Evolutionary conservation across 2,329 filamentous ascomycete genomes (phyloP), one percentile per base, ranked within the genome.

Genomic region (Aspergillus luchuensis): DNA sequence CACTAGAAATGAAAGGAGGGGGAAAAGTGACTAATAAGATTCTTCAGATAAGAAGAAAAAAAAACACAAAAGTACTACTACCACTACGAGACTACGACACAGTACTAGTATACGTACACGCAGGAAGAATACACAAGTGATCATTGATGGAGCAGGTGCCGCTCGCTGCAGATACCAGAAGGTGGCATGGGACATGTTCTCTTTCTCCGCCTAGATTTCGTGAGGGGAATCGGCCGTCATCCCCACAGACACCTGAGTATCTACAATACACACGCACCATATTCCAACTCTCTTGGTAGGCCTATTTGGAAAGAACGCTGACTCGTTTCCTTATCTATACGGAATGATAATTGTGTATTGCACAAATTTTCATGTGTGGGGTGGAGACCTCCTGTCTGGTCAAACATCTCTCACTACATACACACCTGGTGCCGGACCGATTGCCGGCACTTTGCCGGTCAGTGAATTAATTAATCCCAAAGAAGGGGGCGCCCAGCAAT

Each of bases 391-490:
- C 30, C 30, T 36, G 33, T 36, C 33, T 36, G 41, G 21, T 11
- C 41, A 23, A 21, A 17, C 17, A 21, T 11, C 39, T 28, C 25
- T 28, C 7, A 28, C 7, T 28, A 19, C 39, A 43, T 28, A 6
- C 13, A 38, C 56, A 54, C 23, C 52, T 60, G 59, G 57, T 66
- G 61, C 62, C 56, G 62, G 59, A 17, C 58, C 61, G 63, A 63
- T 58, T 65, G 63, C 65, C 65, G 65, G 60, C 39, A 51, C 48
- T 39, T 56, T 53, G 25, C 58, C 61, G 57, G 33, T 21, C 25
- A n/a, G 47, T 25, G 36, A 28, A 33, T 45, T 28, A 28, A 28
- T 28, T 17, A 38, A 51, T 41, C 45, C 41, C 21, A 36, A 50
- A 21, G 21, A 21, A 21, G 25, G 19, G 19, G 41, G 17, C 45